Percentiles rank a stretch among this genome's conserved stretches.
Conservation (phyloP, 208 protist genomes). For the Strigomonas culicis region DNA sequence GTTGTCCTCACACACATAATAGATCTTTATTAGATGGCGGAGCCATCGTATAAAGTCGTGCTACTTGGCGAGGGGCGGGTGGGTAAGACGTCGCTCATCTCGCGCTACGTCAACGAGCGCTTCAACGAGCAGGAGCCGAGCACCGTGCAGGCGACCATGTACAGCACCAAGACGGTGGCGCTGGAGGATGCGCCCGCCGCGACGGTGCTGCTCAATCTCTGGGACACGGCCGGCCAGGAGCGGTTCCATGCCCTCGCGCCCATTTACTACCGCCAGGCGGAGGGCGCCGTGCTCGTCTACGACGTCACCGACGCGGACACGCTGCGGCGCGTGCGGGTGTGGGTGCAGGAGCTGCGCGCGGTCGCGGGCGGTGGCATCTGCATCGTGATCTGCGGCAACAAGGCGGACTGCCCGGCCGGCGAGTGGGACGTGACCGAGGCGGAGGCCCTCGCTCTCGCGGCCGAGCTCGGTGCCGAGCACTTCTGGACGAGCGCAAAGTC, state of each 20-base stretch:
- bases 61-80: constrained; percentile 81
- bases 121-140: constrained; percentile 61
- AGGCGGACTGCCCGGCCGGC: constrained; percentile 76
- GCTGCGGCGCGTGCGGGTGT: constrained; percentile 91
- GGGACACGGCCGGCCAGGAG: constrained; percentile 81
- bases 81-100: constrained; percentile 82
- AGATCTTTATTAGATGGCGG: constrained; percentile 16
- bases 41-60: constrained; percentile 59
- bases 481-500: constrained; percentile 72
- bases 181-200: constrained; percentile 23
- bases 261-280: constrained; percentile 84
- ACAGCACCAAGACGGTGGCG: constrained; percentile 47
- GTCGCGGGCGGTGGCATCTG: constrained; percentile 89
- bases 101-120: constrained; percentile 60
- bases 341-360: constrained; percentile 93
- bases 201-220: constrained; percentile 55
- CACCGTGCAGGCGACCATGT: constrained; percentile 70
- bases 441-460: constrained; percentile 61
- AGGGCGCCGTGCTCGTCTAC: constrained; percentile 93
- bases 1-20: background rate
- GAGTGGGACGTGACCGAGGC: constrained; percentile 66
- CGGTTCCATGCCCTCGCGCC: constrained; percentile 79
- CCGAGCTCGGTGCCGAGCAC: constrained; percentile 49
- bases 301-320: constrained; percentile 94
- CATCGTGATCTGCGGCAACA: constrained; percentile 94